Conservation (phyloP, 2,329 filamentous ascomycete species). For the Pochonia chlamydosporia region DNA sequence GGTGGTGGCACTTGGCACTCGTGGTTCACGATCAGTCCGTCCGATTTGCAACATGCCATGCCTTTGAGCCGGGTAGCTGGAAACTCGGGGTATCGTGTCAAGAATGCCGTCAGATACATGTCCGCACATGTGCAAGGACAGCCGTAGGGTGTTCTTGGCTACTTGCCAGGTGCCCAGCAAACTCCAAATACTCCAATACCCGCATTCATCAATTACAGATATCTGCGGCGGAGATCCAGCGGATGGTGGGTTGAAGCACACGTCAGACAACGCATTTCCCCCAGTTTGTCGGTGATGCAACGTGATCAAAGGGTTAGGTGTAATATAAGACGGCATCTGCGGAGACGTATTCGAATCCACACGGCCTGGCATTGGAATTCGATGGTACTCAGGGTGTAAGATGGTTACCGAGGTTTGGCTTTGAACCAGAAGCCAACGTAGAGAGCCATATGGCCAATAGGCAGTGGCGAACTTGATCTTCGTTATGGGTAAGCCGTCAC, state of each 20-base stretch:
- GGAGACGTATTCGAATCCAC: constrained; percentile 5
- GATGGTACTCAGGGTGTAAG: constrained; percentile 44
- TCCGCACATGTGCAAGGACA: constrained; percentile 33
- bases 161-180: constrained; percentile 33
- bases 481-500: constrained; percentile 43
- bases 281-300: constrained; percentile 49
- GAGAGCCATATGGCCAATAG: constrained; percentile 26
- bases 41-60: constrained; percentile 41
- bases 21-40: constrained; percentile 14
- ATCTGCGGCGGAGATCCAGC: constrained; percentile 51
- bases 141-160: constrained; percentile 26
- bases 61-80: constrained; percentile 25
- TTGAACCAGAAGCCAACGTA: constrained; percentile 50
- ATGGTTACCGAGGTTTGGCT: constrained; percentile 46
- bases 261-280: constrained; percentile 52
- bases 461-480: constrained; percentile 44
- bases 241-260: constrained; percentile 54
- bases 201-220: constrained; percentile 58
- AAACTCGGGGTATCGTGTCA: constrained; percentile 22
- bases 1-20: constrained; percentile 13
- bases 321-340: constrained; percentile 43
- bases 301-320: constrained; percentile 47
- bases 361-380: constrained; percentile 24
- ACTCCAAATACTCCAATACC: constrained; percentile 65
- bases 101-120: constrained; percentile 36